Evolutionary conservation across 495 filamentous ascomycete genomes (phyloP), one percentile per base, ranked within the genome.

Genomic region (Penicillium salamii): DNA sequence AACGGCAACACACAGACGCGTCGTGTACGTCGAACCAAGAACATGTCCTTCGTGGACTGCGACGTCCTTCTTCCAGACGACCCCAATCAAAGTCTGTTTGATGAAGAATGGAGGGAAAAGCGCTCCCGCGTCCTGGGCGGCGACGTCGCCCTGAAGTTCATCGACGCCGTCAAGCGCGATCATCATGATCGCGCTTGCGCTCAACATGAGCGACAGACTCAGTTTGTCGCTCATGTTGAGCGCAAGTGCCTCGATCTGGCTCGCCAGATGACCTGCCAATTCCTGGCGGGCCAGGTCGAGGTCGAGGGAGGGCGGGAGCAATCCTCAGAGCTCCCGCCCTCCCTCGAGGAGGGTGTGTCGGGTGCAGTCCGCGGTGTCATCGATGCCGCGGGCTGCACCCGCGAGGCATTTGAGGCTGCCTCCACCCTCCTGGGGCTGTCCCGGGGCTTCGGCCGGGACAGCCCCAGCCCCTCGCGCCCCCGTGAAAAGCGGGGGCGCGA

Each of bases 21-120:
- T 58, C 68, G 71, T 60, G 65, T 78, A 44, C 79, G 86, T 24
- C 75, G 78, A 24, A 80, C 83, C 7, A 79, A 76, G 42, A 45
- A 58, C 23, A 49, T 39, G 18, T 17, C 24, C 12, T 31, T 26
- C 24, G 33, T 52, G 33, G 58, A 59, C 32, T 39, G 50, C 18
- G 57, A 60, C 12, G 26, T 53, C 8, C 11, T 32, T 8, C 35
- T 54, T 11, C 38, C 42, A 17, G 52, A 55, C 17, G 55, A 59
- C 18, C 33, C 39, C 3, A 49, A 49, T 8, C 43, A 60, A 8
- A 50, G 28, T 18, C 29, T 49, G 13, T 63, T 63, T 21, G 50
- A 57, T 18, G 59, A 63, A 1, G 57, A 60, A 18, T 62, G 50
- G 49, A 51, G 49, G 14, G 56, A 54, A 17, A 40, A 45, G 11